Evolutionary conservation across 768 basidiomycete species (phyloP).

Genomic region (Suillus subaureus): DNA sequence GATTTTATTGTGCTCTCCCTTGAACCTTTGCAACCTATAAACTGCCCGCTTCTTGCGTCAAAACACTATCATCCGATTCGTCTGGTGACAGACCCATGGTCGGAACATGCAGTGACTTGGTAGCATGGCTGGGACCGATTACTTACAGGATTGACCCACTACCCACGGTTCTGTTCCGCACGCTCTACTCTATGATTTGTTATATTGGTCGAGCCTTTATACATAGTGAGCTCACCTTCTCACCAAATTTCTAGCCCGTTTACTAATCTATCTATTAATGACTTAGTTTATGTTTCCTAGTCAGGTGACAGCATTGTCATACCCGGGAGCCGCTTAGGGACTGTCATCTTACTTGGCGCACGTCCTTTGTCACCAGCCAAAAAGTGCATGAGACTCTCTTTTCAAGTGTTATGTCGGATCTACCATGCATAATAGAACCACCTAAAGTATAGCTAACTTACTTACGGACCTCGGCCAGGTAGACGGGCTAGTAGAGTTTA

Average conservation of each 20-base stretch:
- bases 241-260: neutral
- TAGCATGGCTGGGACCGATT: neutral
- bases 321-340: neutral
- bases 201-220: neutral
- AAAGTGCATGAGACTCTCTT: neutral
- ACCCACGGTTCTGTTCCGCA: neutral
- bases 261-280: neutral
- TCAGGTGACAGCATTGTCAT: neutral
- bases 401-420: neutral
- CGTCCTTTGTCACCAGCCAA: neutral
- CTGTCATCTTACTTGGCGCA: neutral
- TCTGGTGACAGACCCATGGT: constrained; percentile 61
- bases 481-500: neutral
- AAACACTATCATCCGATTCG: constrained; percentile 55
- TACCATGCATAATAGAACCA: neutral
- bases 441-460: neutral
- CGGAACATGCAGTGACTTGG: constrained; percentile 16
- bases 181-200: neutral
- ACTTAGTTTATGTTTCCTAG: neutral
- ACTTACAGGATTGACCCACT: neutral
- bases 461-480: neutral
- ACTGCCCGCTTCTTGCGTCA: constrained; percentile 35
- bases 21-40: constrained; percentile 42
- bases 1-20: constrained; percentile 59
- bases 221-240: neutral